Conservation (phyloP, 163 green algal genomes). For the Prototheca wickerhamii region DNA sequence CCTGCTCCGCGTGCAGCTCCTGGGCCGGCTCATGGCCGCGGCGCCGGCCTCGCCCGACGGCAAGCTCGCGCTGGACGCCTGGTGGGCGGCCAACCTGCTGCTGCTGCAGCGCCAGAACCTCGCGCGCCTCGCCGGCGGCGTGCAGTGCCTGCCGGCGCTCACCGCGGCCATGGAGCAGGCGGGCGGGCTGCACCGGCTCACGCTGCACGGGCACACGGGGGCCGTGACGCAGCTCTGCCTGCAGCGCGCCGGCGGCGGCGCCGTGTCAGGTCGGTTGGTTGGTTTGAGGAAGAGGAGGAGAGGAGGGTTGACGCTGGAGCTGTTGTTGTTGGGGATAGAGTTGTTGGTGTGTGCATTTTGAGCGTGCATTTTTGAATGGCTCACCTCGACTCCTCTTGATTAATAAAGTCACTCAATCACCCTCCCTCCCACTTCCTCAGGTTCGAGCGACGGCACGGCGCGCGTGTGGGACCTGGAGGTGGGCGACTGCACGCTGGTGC, state of each 20-base stretch:
- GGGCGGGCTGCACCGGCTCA: slow-evolving; percentile 66
- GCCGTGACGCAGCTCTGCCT: slow-evolving; percentile 56
- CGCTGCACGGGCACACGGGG: slow-evolving; percentile 58
- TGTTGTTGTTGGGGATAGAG: too few relatives aligned
- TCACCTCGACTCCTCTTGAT: too few relatives aligned
- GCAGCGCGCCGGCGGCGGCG: slow-evolving; percentile 54
- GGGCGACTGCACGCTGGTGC: slow-evolving; percentile 60
- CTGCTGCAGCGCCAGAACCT: slow-evolving; percentile 2
- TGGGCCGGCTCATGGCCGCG: slow-evolving; percentile 55
- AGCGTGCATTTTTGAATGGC: too few relatives aligned
- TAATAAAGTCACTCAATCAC: neutral
- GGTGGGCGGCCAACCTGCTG: slow-evolving; percentile 34
- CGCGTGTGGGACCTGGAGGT: slow-evolving; percentile 85
- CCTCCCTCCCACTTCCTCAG: slow-evolving; percentile 11
- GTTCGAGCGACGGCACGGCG: slow-evolving; percentile 62
- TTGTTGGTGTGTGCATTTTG: too few relatives aligned
- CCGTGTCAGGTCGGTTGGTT: slow-evolving; percentile 54
- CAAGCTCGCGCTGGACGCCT: slow-evolving; percentile 20
- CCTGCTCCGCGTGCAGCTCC: slow-evolving; percentile 67
- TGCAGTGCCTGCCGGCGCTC: slow-evolving; percentile 26
- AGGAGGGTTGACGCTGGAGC: neutral
- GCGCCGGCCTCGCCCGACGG: slow-evolving; percentile 14
- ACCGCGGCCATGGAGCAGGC: slow-evolving; percentile 56
- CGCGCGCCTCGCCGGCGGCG: neutral
- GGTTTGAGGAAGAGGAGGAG: neutral